Base-by-base conservation (phyloP, 441 rosid genomes). In the Biscutella laevigata region DNA sequence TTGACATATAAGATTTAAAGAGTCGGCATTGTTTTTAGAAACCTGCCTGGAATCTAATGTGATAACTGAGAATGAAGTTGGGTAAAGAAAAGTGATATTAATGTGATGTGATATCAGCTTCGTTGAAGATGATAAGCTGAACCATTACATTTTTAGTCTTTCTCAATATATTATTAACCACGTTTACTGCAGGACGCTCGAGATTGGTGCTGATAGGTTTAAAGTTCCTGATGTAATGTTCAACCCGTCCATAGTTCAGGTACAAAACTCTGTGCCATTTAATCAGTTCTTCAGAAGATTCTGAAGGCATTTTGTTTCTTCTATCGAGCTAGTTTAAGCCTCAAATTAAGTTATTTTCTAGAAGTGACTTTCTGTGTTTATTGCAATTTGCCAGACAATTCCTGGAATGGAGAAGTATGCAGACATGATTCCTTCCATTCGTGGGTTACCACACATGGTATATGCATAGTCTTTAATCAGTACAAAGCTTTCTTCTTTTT, bases 361-460 rank as follows among this genome's bases (percentile, higher is more conserved):
- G 0, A 17, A 46, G 39, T 22, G 55, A 44, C 16, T 22, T 7
- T 57, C 49, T 29, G 11, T 64, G 36, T 55, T 63, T 41, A 29
- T 24, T 56, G 35, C 30, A 25, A 62, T 8, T 37, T 50, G 32
- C 76, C n/a, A 94, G 99, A 86, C 91, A 49, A 94, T 94, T 62
- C 91, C 91, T 62, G 97, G 97, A n/a, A 75, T 83, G 83, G 97
- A 86, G 67, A 79, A 58, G 62, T 78, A 59, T 37, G 64, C 83
- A 14, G 97, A 89, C 62, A 55, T 81, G 71, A 47, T 71, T 65
- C 63, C 82, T 36, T 75, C 79, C 47, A 59, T 62, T 67, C 94
- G 95, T 70, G 99, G 96, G 19, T 79, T 89, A 77, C 91, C 97
- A 15, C 97, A 94, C 64, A 83, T 94, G 96, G 99, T 89, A 73